These are phyloP conservation scores for Claviceps paspali DNA, from an alignment of 2,329 filamentous ascomycete genomes.

Conservation along the genomic window DNA sequence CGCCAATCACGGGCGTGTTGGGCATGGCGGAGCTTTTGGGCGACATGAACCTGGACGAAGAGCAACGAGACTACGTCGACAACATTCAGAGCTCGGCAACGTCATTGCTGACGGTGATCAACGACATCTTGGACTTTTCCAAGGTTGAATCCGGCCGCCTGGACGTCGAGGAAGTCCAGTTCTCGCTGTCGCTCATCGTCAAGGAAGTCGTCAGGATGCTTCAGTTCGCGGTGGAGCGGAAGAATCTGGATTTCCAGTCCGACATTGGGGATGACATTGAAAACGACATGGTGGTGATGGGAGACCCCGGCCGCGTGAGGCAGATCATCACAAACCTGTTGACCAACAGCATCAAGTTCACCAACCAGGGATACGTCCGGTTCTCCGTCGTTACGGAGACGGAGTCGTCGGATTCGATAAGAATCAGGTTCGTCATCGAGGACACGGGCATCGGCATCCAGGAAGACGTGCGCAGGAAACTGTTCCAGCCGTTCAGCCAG, in stretches of 20 bases:
- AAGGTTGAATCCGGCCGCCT: constrained; percentile 68
- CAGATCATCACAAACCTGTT: constrained; percentile 73
- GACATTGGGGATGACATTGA: constrained; percentile 48
- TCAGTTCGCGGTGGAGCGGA: constrained; percentile 66
- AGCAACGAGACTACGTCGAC: constrained; percentile 60
- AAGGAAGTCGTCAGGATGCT: constrained; percentile 78
- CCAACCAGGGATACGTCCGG: constrained; percentile 50
- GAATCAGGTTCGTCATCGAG: constrained; percentile 56
- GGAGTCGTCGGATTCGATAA: constrained; percentile 48
- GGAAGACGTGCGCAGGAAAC: constrained; percentile 53
- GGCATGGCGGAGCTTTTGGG: constrained; percentile 64
- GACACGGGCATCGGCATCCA: constrained; percentile 75
- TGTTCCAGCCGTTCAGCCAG: constrained; percentile 73
- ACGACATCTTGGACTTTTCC: constrained; percentile 81
- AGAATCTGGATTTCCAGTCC: constrained; percentile 57
- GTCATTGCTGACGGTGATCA: constrained; percentile 72
- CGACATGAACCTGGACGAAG: constrained; percentile 51
- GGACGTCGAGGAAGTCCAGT: constrained; percentile 69
- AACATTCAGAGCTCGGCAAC: constrained; percentile 70
- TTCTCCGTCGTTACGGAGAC: constrained; percentile 48
- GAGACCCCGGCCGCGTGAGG: constrained; percentile 68
- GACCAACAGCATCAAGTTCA: constrained; percentile 66
- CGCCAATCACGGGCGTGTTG: constrained; percentile 66
- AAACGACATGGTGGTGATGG: constrained; percentile 62
- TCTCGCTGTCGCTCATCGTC: constrained; percentile 57